Evolutionary conservation across 208 protist genomes (phyloP), one percentile per base, ranked within the genome.

Genomic region (Trypanosoma cruzi): DNA sequence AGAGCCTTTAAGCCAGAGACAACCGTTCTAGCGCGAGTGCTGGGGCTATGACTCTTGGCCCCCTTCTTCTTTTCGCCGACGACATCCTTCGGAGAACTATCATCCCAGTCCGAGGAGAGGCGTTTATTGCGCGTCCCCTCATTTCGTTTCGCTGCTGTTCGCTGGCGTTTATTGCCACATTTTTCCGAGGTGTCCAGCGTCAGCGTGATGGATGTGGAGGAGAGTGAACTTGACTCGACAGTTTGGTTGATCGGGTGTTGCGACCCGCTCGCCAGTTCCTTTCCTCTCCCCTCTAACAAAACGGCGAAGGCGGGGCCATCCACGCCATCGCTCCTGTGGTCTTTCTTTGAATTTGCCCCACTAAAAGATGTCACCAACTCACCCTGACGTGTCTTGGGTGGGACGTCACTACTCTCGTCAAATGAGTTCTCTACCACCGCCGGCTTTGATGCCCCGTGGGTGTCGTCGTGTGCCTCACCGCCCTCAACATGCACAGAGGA

Each of bases 391-490:
- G 52, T 22, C 22, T 32, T 58, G 20, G 52, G 42, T 22, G 66
- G 46, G 1, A 46, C 3, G 40, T 52, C 44, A 46, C 52, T 31
- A 34, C 31, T 71, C 13, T 55, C 44, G 46, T 68, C 63, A 54
- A 59, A 68, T 29, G 63, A 68, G n/a, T 68, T 68, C n/a, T 28
- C 40, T n/a, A n/a, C 52, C 2, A 32, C 31, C 20, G 28, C 34
- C n/a, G 18, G 32, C 26, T 55, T 55, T 37, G 46, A 24, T 48
- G 52, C 54, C 18, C 18, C 4, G 31, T 7, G 3, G 32, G 31
- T 13, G 4, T 68, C 31, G 5, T 24, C 26, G 10, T 22, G 14
- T 2, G n/a, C 29, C 4, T 1, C 44, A 58, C 24, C 26, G 13
- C 29, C 28, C 1, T 6, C 10, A 1, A 3, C 20, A 36, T 36